Evolutionary conservation across 768 basidiomycete genomes (phyloP).

Genomic region (Mycena haematopus): DNA sequence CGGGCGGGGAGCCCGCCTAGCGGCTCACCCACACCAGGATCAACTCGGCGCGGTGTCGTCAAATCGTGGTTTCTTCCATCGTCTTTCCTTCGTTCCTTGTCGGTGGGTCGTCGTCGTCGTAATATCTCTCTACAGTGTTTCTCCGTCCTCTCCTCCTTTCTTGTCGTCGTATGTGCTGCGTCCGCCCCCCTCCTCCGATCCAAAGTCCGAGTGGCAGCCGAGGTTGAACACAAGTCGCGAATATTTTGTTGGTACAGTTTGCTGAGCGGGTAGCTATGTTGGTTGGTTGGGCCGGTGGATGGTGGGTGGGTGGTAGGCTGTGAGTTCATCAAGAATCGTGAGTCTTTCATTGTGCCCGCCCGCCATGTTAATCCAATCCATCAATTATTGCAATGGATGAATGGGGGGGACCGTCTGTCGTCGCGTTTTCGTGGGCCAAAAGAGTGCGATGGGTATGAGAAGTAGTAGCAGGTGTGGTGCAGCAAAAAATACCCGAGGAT

Average conservation of each 20-base stretch:
- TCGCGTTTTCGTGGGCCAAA: slow-evolving; percentile 24
- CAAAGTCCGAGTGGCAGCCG: slow-evolving; percentile 1
- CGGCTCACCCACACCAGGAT: slow-evolving; percentile 17
- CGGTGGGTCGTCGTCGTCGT: not conserved
- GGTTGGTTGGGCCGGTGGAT: not conserved
- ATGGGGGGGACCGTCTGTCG: slow-evolving; percentile 12
- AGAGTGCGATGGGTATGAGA: slow-evolving; percentile 10
- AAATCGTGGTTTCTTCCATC: slow-evolving; percentile 12
- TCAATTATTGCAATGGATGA: slow-evolving; percentile 4
- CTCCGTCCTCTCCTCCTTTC: not conserved
- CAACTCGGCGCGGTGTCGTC: slow-evolving; percentile 23
- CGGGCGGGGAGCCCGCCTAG: slow-evolving; percentile 16
- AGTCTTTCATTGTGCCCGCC: slow-evolving; percentile 6
- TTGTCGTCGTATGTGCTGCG: not conserved
- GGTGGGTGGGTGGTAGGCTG: slow-evolving; percentile 17
- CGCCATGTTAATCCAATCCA: not conserved
- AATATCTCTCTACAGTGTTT: not conserved
- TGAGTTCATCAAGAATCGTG: slow-evolving; percentile 28
- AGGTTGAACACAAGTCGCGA: not conserved
- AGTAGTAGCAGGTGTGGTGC: not conserved
- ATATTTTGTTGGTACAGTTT: slow-evolving; percentile 19
- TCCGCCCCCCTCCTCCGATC: not conserved
- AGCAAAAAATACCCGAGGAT: not conserved
- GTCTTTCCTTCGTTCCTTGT: slow-evolving; percentile 10
- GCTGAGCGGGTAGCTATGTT: not conserved